Conservation (phyloP, 768 basidiomycete species). For the Hericium alpestre region DNA sequence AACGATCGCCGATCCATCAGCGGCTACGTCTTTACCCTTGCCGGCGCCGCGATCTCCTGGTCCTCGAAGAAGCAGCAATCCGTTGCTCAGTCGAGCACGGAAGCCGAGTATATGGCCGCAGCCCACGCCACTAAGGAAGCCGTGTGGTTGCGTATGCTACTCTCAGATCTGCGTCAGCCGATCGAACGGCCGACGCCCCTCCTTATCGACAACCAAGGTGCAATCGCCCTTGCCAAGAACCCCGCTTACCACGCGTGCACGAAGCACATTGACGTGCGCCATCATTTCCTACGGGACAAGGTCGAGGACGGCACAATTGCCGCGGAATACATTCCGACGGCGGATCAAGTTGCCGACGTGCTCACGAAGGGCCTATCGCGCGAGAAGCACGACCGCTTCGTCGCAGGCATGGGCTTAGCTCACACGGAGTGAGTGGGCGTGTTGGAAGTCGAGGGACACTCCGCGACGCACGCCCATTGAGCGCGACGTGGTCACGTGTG, state of each 20-base stretch:
- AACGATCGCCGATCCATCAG: constrained; percentile 15
- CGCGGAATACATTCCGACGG: not conserved
- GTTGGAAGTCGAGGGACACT: too few species aligned
- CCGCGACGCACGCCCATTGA: too few species aligned
- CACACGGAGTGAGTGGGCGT: not conserved
- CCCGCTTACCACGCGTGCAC: constrained; percentile 19
- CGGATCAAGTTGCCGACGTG: not conserved
- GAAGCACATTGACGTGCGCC: not conserved
- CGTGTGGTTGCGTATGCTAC: constrained; percentile 20
- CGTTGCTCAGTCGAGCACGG: constrained; percentile 25
- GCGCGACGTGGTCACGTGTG: too few species aligned
- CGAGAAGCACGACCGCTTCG: not conserved
- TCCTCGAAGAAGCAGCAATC: constrained; percentile 24
- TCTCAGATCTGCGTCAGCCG: constrained; percentile 5
- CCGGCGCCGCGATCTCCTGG: constrained; percentile 27
- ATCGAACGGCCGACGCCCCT: not conserved
- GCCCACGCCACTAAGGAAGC: constrained; percentile 22
- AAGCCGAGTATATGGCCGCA: constrained; percentile 32
- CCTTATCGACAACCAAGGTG: not conserved
- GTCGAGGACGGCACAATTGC: not conserved
- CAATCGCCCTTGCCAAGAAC: not conserved
- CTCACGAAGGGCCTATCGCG: not conserved
- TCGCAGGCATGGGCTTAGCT: not conserved
- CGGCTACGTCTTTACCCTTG: constrained; percentile 21
- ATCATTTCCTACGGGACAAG: not conserved